Conservation (phyloP, 2,329 filamentous ascomycete genomes). For the Phaeosphaeria sp. region DNA sequence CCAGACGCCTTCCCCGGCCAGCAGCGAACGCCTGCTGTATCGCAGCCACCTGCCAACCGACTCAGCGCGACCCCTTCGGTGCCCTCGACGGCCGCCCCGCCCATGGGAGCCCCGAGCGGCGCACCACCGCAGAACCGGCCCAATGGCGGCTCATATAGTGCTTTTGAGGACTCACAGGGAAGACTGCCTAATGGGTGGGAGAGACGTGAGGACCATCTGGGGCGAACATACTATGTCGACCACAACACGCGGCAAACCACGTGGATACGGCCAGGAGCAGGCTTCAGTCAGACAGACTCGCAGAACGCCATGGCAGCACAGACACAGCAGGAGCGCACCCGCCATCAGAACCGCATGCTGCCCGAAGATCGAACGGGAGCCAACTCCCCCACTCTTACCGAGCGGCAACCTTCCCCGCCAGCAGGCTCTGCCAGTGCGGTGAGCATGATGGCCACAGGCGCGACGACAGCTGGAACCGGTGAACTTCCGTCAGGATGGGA, state of each 20-base stretch:
- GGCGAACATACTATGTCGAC: conserved; percentile 96
- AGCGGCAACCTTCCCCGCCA: conserved; percentile 53
- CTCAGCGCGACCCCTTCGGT: conserved; percentile 38
- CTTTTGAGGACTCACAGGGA: conserved; percentile 96
- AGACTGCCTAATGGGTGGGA: conserved; percentile 94
- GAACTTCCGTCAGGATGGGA: conserved; percentile 97
- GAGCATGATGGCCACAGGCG: conserved; percentile 93
- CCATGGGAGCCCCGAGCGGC: conserved; percentile 33
- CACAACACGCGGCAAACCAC: conserved; percentile 97
- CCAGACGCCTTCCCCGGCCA: conserved; percentile 47
- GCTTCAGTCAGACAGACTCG: conserved; percentile 76
- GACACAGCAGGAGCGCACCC: conserved; percentile 88
- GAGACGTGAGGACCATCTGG: conserved; percentile 90
- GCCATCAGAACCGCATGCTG: conserved; percentile 93
- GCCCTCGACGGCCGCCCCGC: conserved; percentile 54
- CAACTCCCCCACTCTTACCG: conserved; percentile 80
- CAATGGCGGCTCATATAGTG: conserved; percentile 67
- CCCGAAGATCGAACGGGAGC: conserved; percentile 94
- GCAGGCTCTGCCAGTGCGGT: conserved; percentile 62
- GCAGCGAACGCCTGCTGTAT: conserved; percentile 31
- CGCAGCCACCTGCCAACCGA: conserved; percentile 33
- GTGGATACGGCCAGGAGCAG: conserved; percentile 88
- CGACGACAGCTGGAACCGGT: conserved; percentile 90
- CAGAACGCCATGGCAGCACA: conserved; percentile 84
- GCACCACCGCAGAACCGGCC: conserved; percentile 51